phyloP scores from a whole-genome alignment of 2,329 filamentous ascomycete species.

The Epichloe elymi region DNA sequence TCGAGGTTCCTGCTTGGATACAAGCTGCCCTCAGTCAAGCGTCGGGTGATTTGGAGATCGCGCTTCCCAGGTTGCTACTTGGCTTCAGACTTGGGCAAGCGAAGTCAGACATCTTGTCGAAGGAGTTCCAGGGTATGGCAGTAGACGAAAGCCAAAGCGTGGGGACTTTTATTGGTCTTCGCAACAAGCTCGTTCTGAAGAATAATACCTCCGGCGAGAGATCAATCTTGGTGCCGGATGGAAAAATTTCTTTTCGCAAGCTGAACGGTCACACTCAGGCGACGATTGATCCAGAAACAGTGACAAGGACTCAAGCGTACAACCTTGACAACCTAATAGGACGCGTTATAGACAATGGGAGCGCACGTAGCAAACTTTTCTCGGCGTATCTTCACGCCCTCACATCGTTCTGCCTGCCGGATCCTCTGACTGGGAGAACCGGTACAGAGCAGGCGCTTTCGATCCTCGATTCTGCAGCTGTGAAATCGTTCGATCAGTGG shows the following conservation, averaged over 20 bases:
- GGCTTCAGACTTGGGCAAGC: constrained; percentile 27
- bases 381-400: constrained; percentile 39
- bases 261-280: constrained; percentile 21
- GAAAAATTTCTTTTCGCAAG: constrained; percentile 3
- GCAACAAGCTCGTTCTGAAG: constrained; percentile 31
- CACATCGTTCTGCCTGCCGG: constrained; percentile 37
- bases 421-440: constrained; percentile 33
- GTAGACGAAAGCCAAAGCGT: constrained; percentile 27
- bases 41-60: constrained; percentile 18
- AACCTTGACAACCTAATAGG: constrained; percentile 35
- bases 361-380: constrained; percentile 36
- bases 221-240: constrained; percentile 26
- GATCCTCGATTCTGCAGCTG: constrained; percentile 33
- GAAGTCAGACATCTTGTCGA: constrained; percentile 22
- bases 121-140: constrained; percentile 34
- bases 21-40: not conserved
- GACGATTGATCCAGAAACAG: constrained; percentile 14
- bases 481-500: constrained; percentile 26
- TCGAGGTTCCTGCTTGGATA: not conserved
- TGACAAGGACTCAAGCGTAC: constrained; percentile 27
- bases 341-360: constrained; percentile 35
- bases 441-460: constrained; percentile 41
- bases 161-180: constrained; percentile 33
- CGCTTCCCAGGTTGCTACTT: constrained; percentile 33
- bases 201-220: constrained; percentile 12